These are phyloP conservation scores for Colletotrichum trifolii DNA, from an alignment of 2,329 filamentous ascomycete genomes.

Conservation along the genomic window DNA sequence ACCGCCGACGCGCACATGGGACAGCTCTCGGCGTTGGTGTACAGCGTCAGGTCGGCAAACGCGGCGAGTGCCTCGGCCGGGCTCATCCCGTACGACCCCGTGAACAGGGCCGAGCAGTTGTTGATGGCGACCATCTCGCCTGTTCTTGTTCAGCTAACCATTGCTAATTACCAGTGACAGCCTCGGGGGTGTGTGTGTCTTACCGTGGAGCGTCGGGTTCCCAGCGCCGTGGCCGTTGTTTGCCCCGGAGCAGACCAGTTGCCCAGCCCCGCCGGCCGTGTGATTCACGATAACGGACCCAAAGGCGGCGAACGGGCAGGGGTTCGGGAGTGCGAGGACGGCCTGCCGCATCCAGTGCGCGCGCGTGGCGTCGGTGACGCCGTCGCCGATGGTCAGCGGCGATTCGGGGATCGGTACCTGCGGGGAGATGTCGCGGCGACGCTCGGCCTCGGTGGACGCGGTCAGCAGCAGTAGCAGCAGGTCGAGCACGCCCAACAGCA, in stretches of 20 bases:
- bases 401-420: conserved; percentile 1
- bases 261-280: conserved; percentile 53
- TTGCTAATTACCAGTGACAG: neutral
- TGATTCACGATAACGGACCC: conserved; percentile 67
- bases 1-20: conserved; percentile 69
- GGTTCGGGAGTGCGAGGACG: conserved; percentile 56
- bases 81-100: conserved; percentile 57
- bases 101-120: conserved; percentile 62
- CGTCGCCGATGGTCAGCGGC: conserved; percentile 44
- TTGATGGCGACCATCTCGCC: conserved; percentile 66
- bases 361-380: conserved; percentile 51
- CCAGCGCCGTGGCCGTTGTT: conserved; percentile 57
- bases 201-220: conserved; percentile 65
- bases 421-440: conserved; percentile 1
- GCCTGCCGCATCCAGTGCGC: conserved; percentile 65
- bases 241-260: conserved; percentile 61
- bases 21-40: conserved; percentile 68
- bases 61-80: conserved; percentile 54
- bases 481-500: conserved; percentile 19
- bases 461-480: conserved; percentile 8
- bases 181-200: too few relatives aligned
- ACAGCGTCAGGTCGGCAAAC: conserved; percentile 60
- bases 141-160: conserved; percentile 32
- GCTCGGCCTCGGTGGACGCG: neutral
- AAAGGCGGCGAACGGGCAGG: conserved; percentile 66